Conservation (phyloP, 2,329 filamentous ascomycete genomes). For the Penicillium fuscoglaucum region DNA sequence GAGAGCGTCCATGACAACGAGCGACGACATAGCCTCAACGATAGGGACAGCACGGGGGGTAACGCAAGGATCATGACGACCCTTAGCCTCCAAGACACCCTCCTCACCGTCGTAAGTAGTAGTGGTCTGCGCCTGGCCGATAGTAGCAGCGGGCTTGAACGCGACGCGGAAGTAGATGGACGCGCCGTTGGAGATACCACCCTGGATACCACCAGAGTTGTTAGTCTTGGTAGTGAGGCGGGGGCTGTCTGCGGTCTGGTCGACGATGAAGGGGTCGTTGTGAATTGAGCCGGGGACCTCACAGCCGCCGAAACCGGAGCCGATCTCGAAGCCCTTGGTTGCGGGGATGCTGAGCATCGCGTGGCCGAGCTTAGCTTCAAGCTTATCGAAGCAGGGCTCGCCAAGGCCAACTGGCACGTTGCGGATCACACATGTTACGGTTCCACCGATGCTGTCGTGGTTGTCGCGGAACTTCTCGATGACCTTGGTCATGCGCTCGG, state of each 20-base stretch:
- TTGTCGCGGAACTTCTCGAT: conserved; percentile 77
- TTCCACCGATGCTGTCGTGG: conserved; percentile 89
- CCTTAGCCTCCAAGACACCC: conserved; percentile 85
- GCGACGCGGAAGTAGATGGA: conserved; percentile 92
- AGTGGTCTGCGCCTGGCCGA: conserved; percentile 83
- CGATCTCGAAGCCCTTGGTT: conserved; percentile 93
- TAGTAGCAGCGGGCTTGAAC: conserved; percentile 95
- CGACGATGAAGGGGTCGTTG: conserved; percentile 81
- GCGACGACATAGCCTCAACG: conserved; percentile 80
- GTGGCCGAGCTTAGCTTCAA: conserved; percentile 87
- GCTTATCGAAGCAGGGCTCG: conserved; percentile 93
- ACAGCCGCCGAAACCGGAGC: conserved; percentile 85
- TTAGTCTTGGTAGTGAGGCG: conserved; percentile 85
- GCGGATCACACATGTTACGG: conserved; percentile 88
- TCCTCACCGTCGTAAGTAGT: conserved; percentile 73
- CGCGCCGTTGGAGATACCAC: conserved; percentile 90
- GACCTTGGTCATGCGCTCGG: conserved; percentile 71
- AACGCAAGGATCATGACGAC: conserved; percentile 90
- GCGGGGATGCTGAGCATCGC: conserved; percentile 95
- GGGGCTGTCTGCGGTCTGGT: conserved; percentile 45
- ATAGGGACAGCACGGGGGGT: conserved; percentile 76
- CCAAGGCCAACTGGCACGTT: conserved; percentile 83
- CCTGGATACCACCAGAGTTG: conserved; percentile 92
- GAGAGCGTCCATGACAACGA: conserved; percentile 84
- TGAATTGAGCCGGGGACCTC: conserved; percentile 85